These are phyloP conservation scores for Dichotomocladium elegans DNA, from an alignment of 371 early-diverging fungal species.

Conservation along the genomic window DNA sequence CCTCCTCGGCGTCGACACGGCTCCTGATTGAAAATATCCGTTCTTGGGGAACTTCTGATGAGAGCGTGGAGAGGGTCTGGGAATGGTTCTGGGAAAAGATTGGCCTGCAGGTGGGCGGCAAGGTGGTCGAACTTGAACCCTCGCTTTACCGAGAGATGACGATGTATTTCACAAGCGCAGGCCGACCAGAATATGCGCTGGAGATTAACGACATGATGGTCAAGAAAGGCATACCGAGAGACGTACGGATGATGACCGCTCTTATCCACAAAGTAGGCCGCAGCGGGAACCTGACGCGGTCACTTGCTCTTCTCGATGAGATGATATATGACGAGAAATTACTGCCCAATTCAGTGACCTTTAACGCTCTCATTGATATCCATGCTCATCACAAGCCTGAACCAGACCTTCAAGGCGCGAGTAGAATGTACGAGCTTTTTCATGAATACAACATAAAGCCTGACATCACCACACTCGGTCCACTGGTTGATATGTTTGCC, in stretches of 20 bases:
- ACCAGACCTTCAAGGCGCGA: conserved; percentile 30
- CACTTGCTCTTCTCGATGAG: conserved; percentile 34
- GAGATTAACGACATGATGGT: conserved; percentile 40
- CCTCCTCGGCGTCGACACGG: conserved; percentile 12
- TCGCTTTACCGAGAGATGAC: conserved; percentile 27
- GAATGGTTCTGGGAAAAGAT: conserved; percentile 33
- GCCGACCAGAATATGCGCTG: conserved; percentile 34
- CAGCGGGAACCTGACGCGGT: conserved; percentile 24
- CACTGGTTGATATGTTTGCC: conserved; percentile 42
- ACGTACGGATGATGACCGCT: conserved; percentile 29
- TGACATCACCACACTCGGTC: conserved; percentile 28
- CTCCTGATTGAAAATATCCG: conserved; percentile 26
- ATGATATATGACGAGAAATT: conserved; percentile 16
- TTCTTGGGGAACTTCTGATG: conserved; percentile 9
- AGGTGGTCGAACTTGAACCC: conserved; percentile 18
- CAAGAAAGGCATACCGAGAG: conserved; percentile 23
- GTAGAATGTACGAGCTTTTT: conserved; percentile 20
- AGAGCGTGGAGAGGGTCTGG: conserved; percentile 28
- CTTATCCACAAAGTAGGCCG: conserved; percentile 48
- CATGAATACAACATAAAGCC: conserved; percentile 24
- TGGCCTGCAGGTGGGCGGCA: conserved; percentile 21
- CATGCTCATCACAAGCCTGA: conserved; percentile 36
- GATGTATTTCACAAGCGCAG: conserved; percentile 35
- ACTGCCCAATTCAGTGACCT: conserved; percentile 35
- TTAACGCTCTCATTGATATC: conserved; percentile 48